phyloP scores from a whole-genome alignment of 1,284 basidiomycete genomes.

The Puccinia sorghi region DNA sequence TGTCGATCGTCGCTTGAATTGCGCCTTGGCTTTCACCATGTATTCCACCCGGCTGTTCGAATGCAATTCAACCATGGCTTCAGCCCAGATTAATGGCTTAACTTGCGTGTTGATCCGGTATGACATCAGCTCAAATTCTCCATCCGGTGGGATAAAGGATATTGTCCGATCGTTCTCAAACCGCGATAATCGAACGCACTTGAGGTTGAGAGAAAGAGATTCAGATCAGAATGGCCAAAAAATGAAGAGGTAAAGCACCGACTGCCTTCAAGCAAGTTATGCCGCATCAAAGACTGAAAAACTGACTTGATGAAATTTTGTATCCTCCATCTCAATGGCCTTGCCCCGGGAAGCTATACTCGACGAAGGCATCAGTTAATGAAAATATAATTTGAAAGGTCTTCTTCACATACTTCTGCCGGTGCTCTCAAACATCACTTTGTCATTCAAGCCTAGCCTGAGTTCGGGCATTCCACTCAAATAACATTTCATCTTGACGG shows the following conservation, averaged over 20 bases:
- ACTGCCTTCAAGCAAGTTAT: background rate
- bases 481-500: constrained; percentile 99
- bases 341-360: constrained; percentile 83
- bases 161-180: constrained; percentile 99
- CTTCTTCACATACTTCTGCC: constrained; percentile 72
- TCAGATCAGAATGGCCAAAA: background rate
- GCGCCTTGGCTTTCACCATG: constrained; percentile 96
- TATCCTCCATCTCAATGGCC: constrained; percentile 99
- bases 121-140: constrained; percentile 97
- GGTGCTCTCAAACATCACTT: constrained; percentile 98
- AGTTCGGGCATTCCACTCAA: constrained; percentile 98
- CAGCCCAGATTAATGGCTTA: constrained; percentile 97
- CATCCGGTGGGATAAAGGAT: constrained; percentile 98
- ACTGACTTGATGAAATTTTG: constrained; percentile 87
- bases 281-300: background rate
- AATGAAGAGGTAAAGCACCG: background rate
- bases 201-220: background rate
- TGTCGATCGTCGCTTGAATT: constrained; percentile 93
- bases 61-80: constrained; percentile 93
- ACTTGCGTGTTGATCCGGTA: constrained; percentile 94
- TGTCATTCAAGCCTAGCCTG: constrained; percentile 93
- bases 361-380: background rate
- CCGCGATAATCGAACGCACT: constrained; percentile 93
- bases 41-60: constrained; percentile 92
- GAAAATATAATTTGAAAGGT: no score